Conservation (phyloP, 2,329 filamentous ascomycete species). For the Sporothrix sp. region DNA sequence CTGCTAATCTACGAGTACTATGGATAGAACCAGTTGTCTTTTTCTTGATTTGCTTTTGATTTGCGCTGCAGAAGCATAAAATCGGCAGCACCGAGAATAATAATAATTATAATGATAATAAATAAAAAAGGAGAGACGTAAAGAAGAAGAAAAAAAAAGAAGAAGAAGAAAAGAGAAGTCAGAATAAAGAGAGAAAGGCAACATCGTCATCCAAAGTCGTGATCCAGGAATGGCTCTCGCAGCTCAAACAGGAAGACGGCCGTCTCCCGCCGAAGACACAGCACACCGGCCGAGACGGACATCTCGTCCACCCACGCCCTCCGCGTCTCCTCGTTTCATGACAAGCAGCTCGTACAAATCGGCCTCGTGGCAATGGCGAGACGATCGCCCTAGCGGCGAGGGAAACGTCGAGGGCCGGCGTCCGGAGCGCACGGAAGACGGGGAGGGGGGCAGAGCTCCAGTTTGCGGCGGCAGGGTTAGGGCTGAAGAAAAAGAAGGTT, state of each 20-base stretch:
- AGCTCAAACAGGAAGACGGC: neutral
- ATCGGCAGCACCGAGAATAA: no score
- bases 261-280: constrained; percentile 3
- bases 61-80: no score
- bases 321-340: neutral
- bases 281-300: neutral
- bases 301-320: neutral
- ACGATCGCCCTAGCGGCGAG: neutral
- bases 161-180: neutral
- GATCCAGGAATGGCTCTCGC: neutral
- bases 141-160: neutral
- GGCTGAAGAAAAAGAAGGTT: neutral
- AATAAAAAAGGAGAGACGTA: no score
- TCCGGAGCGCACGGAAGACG: neutral
- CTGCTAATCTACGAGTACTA: no score
- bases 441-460: neutral
- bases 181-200: neutral
- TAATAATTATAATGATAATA: no score
- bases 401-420: neutral
- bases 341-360: neutral
- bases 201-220: neutral
- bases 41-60: no score
- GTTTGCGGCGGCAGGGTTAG: neutral
- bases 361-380: neutral
- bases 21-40: no score